These are phyloP conservation scores for Camellia sinensis DNA, from an alignment of 148 eudicot species.

Conservation along the genomic window DNA sequence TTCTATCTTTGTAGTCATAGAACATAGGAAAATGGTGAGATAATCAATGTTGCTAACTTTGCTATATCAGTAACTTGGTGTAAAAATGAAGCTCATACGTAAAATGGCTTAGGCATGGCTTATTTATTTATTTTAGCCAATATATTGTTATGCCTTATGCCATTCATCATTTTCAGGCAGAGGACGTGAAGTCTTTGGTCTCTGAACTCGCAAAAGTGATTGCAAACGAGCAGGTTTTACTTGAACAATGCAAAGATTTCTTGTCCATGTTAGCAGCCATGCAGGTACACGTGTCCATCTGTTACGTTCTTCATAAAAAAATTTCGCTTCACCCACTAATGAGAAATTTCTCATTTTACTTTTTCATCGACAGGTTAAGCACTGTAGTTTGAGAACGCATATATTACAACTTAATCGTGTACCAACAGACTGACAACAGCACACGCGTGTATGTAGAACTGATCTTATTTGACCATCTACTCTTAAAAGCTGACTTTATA, in stretches of 20 bases:
- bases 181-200: constrained; percentile 62
- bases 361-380: constrained; percentile 54
- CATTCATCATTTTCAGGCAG: constrained; percentile 49
- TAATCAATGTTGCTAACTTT: constrained; percentile 4
- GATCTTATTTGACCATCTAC: constrained; percentile 39
- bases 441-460: constrained; percentile 45
- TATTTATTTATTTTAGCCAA: no score
- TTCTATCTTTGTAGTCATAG: background rate
- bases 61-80: background rate
- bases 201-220: constrained; percentile 61
- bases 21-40: constrained; percentile 1
- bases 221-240: constrained; percentile 58
- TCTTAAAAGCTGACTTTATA: constrained; percentile 38
- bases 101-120: no score
- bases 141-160: no score
- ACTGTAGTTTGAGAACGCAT: constrained; percentile 90
- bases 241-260: constrained; percentile 64
- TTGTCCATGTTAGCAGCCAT: constrained; percentile 60
- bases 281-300: constrained; percentile 44
- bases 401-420: constrained; percentile 66
- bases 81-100: background rate
- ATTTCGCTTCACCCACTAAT: background rate
- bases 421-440: constrained; percentile 59
- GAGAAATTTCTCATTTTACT: background rate
- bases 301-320: background rate